Evolutionary conservation across 2,329 filamentous ascomycete genomes (phyloP).

Genomic region (Polytolypa hystricis): DNA sequence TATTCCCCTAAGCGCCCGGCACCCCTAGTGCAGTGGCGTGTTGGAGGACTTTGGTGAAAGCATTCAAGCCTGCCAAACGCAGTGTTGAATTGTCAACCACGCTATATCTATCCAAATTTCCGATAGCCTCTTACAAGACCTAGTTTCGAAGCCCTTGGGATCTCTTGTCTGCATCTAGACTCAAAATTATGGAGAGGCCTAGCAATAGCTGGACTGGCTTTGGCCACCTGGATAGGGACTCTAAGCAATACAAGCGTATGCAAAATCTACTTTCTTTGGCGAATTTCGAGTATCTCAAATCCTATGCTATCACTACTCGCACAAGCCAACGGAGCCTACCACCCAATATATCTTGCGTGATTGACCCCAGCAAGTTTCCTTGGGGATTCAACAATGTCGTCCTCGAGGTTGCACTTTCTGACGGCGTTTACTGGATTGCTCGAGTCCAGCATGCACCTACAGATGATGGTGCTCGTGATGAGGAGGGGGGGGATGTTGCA

Average conservation of each 20-base stretch:
- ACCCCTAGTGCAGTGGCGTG: too few species aligned
- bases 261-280: constrained; percentile 2
- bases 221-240: background rate
- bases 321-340: background rate
- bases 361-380: constrained; percentile 2
- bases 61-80: too few species aligned
- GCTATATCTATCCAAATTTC: too few species aligned
- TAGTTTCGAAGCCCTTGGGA: too few species aligned
- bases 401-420: constrained; percentile 7
- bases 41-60: too few species aligned
- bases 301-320: constrained; percentile 1
- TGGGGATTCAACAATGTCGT: constrained; percentile 8
- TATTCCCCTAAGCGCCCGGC: too few species aligned
- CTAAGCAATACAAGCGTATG: constrained; percentile 5
- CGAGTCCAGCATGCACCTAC: constrained; percentile 5
- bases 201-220: constrained; percentile 7
- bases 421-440: constrained; percentile 7
- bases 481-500: background rate
- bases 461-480: too few species aligned
- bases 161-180: too few species aligned
- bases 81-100: too few species aligned
- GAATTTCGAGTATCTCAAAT: constrained; percentile 5
- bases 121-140: too few species aligned
- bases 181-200: constrained; percentile 1
- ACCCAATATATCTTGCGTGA: background rate